Conservation (phyloP, 441 rosid genomes). For the Syzygium malaccense region DNA sequence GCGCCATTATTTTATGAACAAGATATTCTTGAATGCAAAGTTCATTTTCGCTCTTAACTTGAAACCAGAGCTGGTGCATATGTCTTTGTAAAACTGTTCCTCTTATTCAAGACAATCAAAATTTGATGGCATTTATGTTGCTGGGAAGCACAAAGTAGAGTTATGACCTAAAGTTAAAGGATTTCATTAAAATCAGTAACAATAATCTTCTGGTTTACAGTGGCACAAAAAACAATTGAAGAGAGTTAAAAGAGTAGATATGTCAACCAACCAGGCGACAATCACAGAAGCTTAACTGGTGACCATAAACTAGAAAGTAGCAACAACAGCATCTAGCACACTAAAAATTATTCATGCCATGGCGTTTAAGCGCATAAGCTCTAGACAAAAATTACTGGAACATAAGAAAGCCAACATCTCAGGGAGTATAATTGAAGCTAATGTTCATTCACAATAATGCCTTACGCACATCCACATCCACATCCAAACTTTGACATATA, state of each 20-base stretch:
- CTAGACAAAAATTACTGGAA: neutral
- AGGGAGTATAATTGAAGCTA: neutral
- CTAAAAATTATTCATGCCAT: neutral
- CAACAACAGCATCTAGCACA: neutral
- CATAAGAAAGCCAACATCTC: neutral
- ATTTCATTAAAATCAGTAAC: neutral
- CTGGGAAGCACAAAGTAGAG: neutral
- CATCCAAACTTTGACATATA: neutral
- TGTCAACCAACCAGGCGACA: neutral
- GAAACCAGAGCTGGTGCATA: neutral
- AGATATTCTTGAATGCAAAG: neutral
- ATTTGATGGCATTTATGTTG: neutral
- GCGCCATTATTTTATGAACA: neutral
- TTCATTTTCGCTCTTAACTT: neutral
- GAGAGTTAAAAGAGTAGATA: neutral
- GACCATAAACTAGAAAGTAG: neutral
- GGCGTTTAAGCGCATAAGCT: neutral
- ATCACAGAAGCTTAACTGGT: neutral
- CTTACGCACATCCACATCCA: neutral
- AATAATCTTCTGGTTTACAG: neutral
- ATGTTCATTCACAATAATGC: neutral
- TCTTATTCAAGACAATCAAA: neutral
- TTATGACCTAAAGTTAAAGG: neutral
- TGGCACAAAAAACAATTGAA: neutral
- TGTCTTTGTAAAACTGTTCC: neutral